Base-by-base conservation (phyloP, 2,329 filamentous ascomycete species). In the Penicillium polonicum region DNA sequence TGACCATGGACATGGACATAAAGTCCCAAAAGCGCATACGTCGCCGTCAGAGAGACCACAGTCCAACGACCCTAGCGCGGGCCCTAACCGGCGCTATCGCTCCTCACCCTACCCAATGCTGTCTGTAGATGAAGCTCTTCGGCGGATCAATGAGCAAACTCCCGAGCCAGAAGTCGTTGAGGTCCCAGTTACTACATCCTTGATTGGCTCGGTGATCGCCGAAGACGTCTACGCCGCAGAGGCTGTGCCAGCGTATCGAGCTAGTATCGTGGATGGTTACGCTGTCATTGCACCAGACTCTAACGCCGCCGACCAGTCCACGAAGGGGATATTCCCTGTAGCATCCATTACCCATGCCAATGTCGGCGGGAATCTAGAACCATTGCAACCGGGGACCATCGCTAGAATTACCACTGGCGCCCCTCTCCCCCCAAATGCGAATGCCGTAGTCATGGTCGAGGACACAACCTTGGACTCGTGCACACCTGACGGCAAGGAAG, bases 211-310 rank as follows among this genome's bases (percentile, higher is more conserved):
- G 9, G 88, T 97, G 0, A 79, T 99, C 2, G 92, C 93, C 0
- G 86, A 92, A 70, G 89, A 96, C 64, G 88, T 99, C 25, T 84
- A 80, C 39, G 91, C 94, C 0, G 77, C 78, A 4, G 93, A 97
- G 71, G 85, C 88, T 8, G 94, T 99, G 0, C 94, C 94, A 0
- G 94, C 93, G 0, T 99, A 96, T 76, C 83, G 92, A 58, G 94
- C 94, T 19, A 97, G 93, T 70, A 97, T 97, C 41, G 94, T 99
- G 0, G 94, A 99, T 73, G 94, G 94, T 1, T 99, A 99, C 70
- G 94, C 94, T 2, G 84, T 96, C 0, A 86, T 92, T 38, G 88
- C 73, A 55, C 74, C 68, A 13, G 71, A 68, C 62, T 72, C 60
- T 6, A 82, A 83, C 52, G 77, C 78, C 31, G 80, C 85, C 41